Base-by-base conservation (phyloP, 2,329 filamentous ascomycete species). In the Emericellopsis cladophorae region DNA sequence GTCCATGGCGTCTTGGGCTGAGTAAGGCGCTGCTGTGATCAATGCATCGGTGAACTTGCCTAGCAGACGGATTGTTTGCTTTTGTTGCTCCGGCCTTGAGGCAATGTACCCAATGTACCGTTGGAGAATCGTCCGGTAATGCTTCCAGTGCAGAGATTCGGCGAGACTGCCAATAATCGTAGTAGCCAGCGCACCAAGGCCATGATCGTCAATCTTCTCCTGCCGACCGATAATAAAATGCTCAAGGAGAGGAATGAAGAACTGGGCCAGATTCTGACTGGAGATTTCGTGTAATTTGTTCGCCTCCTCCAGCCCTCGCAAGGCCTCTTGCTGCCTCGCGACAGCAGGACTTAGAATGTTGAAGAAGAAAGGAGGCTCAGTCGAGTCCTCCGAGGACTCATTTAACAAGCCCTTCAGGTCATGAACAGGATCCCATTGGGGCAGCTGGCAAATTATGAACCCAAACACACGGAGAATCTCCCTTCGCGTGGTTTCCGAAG, bases 331-430 rank as follows among this genome's bases (percentile, higher is more conserved):
- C 52, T 94, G 84, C 47, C 86, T 80, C 44, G 92, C 81, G 31
- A 88, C 81, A 40, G 94, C 88, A 37, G 94, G 90, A 53, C 92
- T 89, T 31, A 96, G 67, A 36, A 96, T 79, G 51, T 96, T 94
- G 59, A 76, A 84, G 66, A 96, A 98, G 65, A 98, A 95, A 1
- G 85, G 84, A 10, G 70, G 65, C 43, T 76, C 72, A 2, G 66
- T 58, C 21, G 65, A 60, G 37, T 89, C 84, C 45, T 93, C 86
- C 40, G 83, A 64, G 12, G 61, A 58, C 7, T 64, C 61, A 5
- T 61, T 66, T 32, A 92, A 70, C 10, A 98, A 70, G 5, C 71
- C 68, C 44, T 74, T 66, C 63, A 98, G 74, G 55, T 94, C 88
- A 24, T 74, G 71, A 32, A 96, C 72, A 3, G 79, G 74, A 6